Evolutionary conservation across 23 red algal genomes (phyloP).

Genomic region (Chondrus crispus): DNA sequence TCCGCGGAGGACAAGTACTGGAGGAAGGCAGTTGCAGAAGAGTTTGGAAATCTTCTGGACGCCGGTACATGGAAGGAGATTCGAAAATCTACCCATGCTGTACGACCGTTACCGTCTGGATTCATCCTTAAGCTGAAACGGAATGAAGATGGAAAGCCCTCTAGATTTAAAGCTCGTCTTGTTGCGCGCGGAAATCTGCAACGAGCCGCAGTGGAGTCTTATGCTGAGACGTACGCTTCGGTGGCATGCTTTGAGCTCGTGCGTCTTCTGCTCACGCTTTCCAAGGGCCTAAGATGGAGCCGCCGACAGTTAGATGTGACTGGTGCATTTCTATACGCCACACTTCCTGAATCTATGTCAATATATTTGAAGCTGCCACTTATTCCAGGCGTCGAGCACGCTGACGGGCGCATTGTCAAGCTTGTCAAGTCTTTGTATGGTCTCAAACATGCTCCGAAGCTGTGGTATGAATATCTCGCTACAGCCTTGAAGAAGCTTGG

Average conservation of each 20-base stretch:
- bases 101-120: background rate
- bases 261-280: too few species aligned
- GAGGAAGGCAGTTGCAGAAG: background rate
- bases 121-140: background rate
- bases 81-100: background rate
- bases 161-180: background rate
- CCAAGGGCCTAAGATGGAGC: too few species aligned
- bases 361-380: background rate
- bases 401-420: background rate
- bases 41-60: background rate
- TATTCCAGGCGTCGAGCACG: background rate
- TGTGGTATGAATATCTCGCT: background rate
- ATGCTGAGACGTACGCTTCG: too few species aligned
- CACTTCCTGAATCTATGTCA: background rate
- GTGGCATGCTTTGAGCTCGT: background rate
- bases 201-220: background rate
- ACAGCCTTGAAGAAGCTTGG: background rate
- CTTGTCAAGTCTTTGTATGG: conserved; percentile 9
- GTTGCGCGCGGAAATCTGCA: background rate
- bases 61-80: background rate
- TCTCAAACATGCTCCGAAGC: background rate
- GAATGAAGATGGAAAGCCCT: background rate
- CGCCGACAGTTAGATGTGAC: background rate
- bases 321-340: background rate
- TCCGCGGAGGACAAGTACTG: background rate